Evolutionary conservation across 768 basidiomycete genomes (phyloP).

Genomic region (Tulasnella sp.): DNA sequence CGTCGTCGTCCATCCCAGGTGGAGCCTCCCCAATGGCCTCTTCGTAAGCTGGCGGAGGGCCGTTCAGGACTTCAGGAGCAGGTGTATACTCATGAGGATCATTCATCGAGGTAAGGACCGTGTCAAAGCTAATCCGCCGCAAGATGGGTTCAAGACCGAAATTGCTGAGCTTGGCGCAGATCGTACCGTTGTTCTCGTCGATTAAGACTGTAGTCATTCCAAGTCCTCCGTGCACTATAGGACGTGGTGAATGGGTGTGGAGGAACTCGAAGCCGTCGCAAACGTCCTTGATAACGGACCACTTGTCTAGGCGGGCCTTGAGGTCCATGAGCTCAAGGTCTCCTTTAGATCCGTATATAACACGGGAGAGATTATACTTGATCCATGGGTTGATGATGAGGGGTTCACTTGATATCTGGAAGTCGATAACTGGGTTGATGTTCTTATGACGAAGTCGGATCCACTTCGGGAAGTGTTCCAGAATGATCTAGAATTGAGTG

Average conservation of each 20-base stretch:
- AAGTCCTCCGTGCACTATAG: not conserved
- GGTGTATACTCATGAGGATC: not conserved
- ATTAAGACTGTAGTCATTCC: not conserved
- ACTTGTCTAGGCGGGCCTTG: not conserved
- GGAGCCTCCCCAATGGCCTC: not conserved
- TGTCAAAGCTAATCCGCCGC: not conserved
- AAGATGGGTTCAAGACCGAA: slow-evolving; percentile 10
- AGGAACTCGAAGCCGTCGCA: not conserved
- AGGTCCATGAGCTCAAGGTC: not conserved
- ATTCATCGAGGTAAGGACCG: slow-evolving; percentile 4
- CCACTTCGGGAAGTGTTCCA: not conserved
- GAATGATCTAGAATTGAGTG: not conserved
- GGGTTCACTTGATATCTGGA: not conserved
- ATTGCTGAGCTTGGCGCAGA: slow-evolving; percentile 18
- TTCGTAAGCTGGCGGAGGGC: not conserved
- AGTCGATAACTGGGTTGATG: slow-evolving; percentile 4
- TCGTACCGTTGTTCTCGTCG: not conserved
- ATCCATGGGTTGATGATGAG: slow-evolving; percentile 1
- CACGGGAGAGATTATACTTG: not conserved
- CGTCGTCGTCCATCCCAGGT: not conserved
- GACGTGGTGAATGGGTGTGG: not conserved
- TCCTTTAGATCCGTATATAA: not conserved
- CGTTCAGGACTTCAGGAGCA: not conserved
- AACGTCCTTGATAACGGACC: slow-evolving; percentile 11
- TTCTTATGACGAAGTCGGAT: not conserved